These are phyloP conservation scores for Castanea sativa DNA, from an alignment of 306 rosid genomes.

Conservation along the genomic window DNA sequence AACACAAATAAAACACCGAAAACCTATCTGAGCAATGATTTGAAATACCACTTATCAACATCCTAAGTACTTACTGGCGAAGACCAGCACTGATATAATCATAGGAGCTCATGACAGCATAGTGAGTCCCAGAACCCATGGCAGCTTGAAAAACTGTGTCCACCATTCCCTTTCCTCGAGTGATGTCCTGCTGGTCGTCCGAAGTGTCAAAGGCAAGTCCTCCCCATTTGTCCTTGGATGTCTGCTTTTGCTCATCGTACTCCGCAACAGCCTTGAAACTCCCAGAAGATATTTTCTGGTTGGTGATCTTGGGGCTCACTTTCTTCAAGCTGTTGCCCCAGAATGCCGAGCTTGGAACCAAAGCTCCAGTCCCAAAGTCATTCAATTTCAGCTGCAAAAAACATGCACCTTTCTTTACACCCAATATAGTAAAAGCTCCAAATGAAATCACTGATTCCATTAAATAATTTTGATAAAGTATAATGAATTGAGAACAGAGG, in stretches of 20 bases:
- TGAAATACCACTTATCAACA: not conserved
- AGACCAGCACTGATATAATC: conserved; percentile 73
- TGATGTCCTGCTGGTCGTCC: conserved; percentile 89
- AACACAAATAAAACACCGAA: not conserved
- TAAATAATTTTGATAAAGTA: not conserved
- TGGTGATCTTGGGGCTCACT: conserved; percentile 18
- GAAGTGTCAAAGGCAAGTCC: conserved; percentile 77
- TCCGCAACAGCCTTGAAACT: conserved; percentile 46
- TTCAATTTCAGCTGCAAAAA: conserved; percentile 51
- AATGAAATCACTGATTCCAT: conserved; percentile 9
- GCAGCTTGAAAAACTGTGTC: conserved; percentile 81
- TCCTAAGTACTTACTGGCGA: conserved; percentile 55
- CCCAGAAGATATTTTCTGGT: conserved; percentile 27
- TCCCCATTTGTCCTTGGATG: conserved; percentile 65
- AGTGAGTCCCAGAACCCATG: conserved; percentile 63
- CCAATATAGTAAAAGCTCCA: not conserved
- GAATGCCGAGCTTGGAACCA: conserved; percentile 43
- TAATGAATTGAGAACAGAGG: not conserved
- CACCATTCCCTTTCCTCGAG: conserved; percentile 85
- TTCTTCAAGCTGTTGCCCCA: conserved; percentile 49
- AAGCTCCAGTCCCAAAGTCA: conserved; percentile 27
- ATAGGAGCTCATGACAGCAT: conserved; percentile 74
- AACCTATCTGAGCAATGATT: not conserved
- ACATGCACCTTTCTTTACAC: not conserved
- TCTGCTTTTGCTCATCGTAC: conserved; percentile 60